These are phyloP conservation scores for Thelephora terrestris DNA, from an alignment of 1,284 basidiomycete species.

Conservation along the genomic window DNA sequence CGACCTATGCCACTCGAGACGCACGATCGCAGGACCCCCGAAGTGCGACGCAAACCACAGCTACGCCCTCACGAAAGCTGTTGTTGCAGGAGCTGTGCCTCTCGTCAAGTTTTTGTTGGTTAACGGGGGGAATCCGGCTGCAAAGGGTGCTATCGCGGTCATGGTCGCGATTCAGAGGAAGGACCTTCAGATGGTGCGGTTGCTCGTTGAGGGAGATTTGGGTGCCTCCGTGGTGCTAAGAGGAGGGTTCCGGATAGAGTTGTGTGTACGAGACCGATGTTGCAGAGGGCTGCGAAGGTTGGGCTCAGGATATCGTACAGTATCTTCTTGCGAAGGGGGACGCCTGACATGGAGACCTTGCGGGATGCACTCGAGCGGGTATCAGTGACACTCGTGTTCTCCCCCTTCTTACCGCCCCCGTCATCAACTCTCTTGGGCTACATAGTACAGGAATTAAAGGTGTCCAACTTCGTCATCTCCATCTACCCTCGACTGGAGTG, in stretches of 20 bases:
- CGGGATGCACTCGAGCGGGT: constrained; percentile 24
- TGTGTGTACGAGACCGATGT: constrained; percentile 41
- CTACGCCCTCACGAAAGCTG: constrained; percentile 71
- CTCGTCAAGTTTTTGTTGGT: constrained; percentile 62
- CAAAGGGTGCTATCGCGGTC: constrained; percentile 55
- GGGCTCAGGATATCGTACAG: constrained; percentile 57
- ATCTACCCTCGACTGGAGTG: no score
- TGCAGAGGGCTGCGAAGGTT: constrained; percentile 52
- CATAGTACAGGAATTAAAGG: no score
- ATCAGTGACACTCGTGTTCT: no score
- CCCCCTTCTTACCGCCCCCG: no score
- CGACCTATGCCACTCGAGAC: constrained; percentile 20
- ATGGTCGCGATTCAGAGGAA: constrained; percentile 63
- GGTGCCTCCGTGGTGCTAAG: constrained; percentile 27
- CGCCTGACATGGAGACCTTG: constrained; percentile 62
- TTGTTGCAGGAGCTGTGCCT: constrained; percentile 49
- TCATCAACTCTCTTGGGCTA: no score
- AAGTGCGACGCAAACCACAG: constrained; percentile 48
- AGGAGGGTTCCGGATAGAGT: constrained; percentile 52
- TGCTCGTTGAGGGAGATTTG: constrained; percentile 56
- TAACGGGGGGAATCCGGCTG: constrained; percentile 59
- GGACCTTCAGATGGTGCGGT: constrained; percentile 56
- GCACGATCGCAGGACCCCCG: constrained; percentile 15
- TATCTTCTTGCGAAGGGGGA: constrained; percentile 72
- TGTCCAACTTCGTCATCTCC: no score